These are phyloP conservation scores for Phytophthora citricola DNA, from an alignment of 352 stramenopile genomes.

Conservation along the genomic window DNA sequence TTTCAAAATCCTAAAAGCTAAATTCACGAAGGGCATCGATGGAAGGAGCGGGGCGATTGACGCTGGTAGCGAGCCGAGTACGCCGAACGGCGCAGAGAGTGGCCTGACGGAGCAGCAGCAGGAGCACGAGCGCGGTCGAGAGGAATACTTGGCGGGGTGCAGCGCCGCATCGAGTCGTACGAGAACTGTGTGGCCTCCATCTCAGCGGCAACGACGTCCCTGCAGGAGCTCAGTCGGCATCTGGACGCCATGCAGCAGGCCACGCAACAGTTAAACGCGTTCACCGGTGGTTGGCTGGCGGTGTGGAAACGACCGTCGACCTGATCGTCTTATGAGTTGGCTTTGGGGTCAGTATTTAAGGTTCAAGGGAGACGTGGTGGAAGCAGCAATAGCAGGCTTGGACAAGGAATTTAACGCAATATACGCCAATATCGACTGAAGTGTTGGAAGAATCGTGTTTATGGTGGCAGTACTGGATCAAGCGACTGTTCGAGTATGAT, in stretches of 20 bases:
- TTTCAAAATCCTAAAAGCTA: too few species aligned
- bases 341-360: conserved; percentile 36
- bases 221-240: conserved; percentile 72
- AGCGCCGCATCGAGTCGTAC: conserved; percentile 66
- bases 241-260: conserved; percentile 68
- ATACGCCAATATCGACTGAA: not conserved
- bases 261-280: conserved; percentile 77
- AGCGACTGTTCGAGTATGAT: conserved; percentile 32
- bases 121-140: conserved; percentile 27
- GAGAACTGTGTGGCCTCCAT: conserved; percentile 68
- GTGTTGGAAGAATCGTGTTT: not conserved
- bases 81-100: conserved; percentile 12
- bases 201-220: conserved; percentile 53
- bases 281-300: conserved; percentile 74
- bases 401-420: conserved; percentile 15
- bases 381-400: not conserved
- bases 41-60: conserved; percentile 10
- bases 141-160: conserved; percentile 57
- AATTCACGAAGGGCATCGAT: conserved; percentile 21
- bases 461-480: conserved; percentile 1
- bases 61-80: conserved; percentile 14
- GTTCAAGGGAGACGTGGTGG: not conserved
- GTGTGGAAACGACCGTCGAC: conserved; percentile 67
- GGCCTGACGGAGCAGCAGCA: conserved; percentile 17
- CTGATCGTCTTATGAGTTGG: conserved; percentile 10